Base-by-base conservation (phyloP, 1,284 basidiomycete species). In the Ganoderma sinense region DNA sequence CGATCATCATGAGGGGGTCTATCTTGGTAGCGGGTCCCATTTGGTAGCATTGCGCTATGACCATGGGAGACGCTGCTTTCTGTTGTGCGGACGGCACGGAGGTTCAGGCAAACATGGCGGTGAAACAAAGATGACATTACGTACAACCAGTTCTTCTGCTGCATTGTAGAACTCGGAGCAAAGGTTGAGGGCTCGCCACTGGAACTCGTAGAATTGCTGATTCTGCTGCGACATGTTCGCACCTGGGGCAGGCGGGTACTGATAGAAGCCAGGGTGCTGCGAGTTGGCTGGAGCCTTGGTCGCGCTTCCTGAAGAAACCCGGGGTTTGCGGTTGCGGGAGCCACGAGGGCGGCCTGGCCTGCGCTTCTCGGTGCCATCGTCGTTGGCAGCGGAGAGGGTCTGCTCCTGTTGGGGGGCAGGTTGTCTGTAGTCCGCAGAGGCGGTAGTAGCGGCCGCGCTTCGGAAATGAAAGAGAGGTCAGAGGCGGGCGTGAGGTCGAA, bases 151-250 rank as follows among this genome's bases (percentile, higher is more conserved):
- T 78, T 94, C 93, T 78, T 94, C 93, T 20, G 93, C 93, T 8
- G 93, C 92, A 43, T 89, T 91, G 81, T 94, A 94, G 78, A 94
- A 94, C 77, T 94, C 93, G 2, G 90, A 89, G 79, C 93, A 94
- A 48, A 94, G 82, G 76, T 93, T 93, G 66, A 94, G 80, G 53
- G 94, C 89, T 64, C 92, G 87, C 92, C 93, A 94, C 78, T 94
- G 92, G 75, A 94, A 94, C 77, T 94, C 92, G 77, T 93, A 92
- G 79, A 93, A 94, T 75, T 90, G 88, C 73, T 93, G 90, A 76
- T 92, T 92, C 75, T 90, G 90, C 87, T 10, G 90, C 80, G 72
- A 87, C 86, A 45, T 89, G 61, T 78, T 78, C 39, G 77, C 73
- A 29, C 73, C 76, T 16, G 81, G 78, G 5, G 78, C 75, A 31